Conservation (phyloP, 1,284 basidiomycete species). For the Phaffia rhodozyma region DNA sequence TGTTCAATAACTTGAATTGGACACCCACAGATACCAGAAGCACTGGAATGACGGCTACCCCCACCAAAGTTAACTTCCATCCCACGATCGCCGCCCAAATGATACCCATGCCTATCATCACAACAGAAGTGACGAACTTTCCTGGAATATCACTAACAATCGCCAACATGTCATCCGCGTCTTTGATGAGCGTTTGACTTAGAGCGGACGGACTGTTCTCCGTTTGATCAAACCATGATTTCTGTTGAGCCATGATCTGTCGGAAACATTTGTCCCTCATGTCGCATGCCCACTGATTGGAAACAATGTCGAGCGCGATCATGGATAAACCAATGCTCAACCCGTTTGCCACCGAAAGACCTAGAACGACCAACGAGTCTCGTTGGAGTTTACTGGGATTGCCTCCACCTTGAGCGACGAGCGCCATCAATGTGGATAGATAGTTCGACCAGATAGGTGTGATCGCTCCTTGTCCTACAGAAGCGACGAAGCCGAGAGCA, state of each 20-base stretch:
- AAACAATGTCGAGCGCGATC: constrained; percentile 60
- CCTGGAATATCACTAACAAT: constrained; percentile 64
- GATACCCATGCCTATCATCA: constrained; percentile 73
- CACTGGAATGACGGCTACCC: constrained; percentile 71
- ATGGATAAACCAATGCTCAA: constrained; percentile 59
- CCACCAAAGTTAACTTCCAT: constrained; percentile 89
- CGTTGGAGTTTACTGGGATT: constrained; percentile 48
- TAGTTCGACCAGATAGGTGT: constrained; percentile 86
- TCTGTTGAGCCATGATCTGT: constrained; percentile 67
- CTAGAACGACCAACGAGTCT: constrained; percentile 42
- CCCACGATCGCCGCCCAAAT: constrained; percentile 77
- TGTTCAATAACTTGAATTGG: constrained; percentile 56
- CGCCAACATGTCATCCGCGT: constrained; percentile 75
- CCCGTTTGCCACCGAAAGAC: constrained; percentile 63
- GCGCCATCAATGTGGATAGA: constrained; percentile 67
- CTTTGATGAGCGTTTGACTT: constrained; percentile 75
- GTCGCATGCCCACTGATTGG: constrained; percentile 60
- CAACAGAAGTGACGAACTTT: constrained; percentile 56
- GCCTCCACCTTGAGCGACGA: constrained; percentile 58
- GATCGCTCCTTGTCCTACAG: constrained; percentile 60
- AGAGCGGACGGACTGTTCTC: constrained; percentile 53
- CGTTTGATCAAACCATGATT: constrained; percentile 71
- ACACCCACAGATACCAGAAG: constrained; percentile 62
- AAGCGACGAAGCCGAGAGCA: constrained; percentile 52
- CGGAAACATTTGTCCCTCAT: constrained; percentile 52